Conservation (phyloP, 2,329 filamentous ascomycete genomes). For the Fusarium pseudograminearum region DNA sequence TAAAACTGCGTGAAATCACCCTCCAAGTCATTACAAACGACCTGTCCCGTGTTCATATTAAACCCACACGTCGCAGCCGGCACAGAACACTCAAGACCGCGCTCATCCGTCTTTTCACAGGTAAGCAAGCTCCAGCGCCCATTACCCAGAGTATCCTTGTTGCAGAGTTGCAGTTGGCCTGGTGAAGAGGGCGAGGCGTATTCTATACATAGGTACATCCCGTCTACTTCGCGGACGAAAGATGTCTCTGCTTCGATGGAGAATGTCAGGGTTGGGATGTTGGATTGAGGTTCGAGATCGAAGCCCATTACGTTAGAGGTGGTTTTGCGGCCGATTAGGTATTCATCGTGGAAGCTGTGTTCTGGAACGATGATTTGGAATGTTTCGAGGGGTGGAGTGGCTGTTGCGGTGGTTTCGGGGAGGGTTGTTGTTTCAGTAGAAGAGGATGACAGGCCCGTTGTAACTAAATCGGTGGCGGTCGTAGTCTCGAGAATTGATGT, state of each 20-base stretch:
- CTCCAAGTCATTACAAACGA: not conserved
- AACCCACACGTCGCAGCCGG: not conserved
- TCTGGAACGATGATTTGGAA: not conserved
- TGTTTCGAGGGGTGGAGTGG: not conserved
- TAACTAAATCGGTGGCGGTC: rapidly evolving
- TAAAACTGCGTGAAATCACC: not conserved
- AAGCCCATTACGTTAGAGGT: not conserved
- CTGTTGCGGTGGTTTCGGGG: not conserved
- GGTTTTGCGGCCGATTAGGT: not conserved
- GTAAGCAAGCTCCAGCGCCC: not conserved
- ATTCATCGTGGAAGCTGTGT: not conserved
- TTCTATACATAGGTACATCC: not conserved
- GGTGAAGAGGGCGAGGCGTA: not conserved
- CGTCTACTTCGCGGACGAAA: not conserved
- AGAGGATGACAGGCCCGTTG: not conserved
- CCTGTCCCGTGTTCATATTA: not conserved
- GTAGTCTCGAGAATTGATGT: not conserved
- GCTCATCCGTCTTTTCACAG: not conserved
- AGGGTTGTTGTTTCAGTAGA: not conserved
- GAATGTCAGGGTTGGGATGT: not conserved
- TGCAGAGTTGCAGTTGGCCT: not conserved
- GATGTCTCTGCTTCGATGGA: not conserved
- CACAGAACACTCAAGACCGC: not conserved
- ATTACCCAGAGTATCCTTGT: not conserved
- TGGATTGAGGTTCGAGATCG: not conserved